A percentile compares a stretch with the other conserved stretches of the same genome.
phyloP scores from a whole-genome alignment of 1,284 basidiomycete genomes.

The Apiotrichum veenhuisii region DNA sequence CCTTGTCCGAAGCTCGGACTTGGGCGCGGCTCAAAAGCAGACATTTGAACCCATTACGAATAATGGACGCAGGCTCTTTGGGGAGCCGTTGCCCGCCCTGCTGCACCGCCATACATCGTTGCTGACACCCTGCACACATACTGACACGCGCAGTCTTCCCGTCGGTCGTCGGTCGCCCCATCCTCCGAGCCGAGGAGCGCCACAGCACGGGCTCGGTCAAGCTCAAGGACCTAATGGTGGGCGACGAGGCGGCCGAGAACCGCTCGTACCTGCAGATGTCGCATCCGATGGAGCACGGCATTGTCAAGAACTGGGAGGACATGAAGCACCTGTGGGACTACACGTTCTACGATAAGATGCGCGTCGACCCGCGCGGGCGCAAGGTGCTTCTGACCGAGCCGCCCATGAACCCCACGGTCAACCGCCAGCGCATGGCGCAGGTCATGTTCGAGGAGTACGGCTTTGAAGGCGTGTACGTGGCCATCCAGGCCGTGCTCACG shows the following conservation, averaged over 20 bases:
- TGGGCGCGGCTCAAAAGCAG: too few species aligned
- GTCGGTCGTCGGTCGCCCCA: constrained; percentile 92
- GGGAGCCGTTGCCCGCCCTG: background rate
- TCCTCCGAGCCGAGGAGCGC: constrained; percentile 94
- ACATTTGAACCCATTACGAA: too few species aligned
- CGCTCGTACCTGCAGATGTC: constrained; percentile 94
- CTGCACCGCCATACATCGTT: too few species aligned
- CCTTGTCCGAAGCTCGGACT: too few species aligned
- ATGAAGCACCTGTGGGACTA: constrained; percentile 99
- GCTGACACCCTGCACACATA: too few species aligned
- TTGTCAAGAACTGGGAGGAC: constrained; percentile 98
- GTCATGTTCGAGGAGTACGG: constrained; percentile 99
- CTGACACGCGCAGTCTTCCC: constrained; percentile 69
- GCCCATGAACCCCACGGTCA: constrained; percentile 97
- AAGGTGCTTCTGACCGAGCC: constrained; percentile 97
- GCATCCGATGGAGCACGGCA: constrained; percentile 99
- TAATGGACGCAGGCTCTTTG: too few species aligned
- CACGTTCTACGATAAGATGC: constrained; percentile 94
- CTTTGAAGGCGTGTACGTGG: constrained; percentile 92
- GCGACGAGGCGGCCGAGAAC: constrained; percentile 90
- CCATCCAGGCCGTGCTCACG: constrained; percentile 97
- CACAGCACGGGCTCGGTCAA: constrained; percentile 61
- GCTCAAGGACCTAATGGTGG: constrained; percentile 97
- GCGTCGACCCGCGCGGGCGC: constrained; percentile 76
- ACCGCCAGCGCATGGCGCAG: constrained; percentile 90